Evolutionary conservation across 129 eudicot genomes (phyloP), one percentile per base, ranked within the genome.

Genomic region (Artemisia tridentata): DNA sequence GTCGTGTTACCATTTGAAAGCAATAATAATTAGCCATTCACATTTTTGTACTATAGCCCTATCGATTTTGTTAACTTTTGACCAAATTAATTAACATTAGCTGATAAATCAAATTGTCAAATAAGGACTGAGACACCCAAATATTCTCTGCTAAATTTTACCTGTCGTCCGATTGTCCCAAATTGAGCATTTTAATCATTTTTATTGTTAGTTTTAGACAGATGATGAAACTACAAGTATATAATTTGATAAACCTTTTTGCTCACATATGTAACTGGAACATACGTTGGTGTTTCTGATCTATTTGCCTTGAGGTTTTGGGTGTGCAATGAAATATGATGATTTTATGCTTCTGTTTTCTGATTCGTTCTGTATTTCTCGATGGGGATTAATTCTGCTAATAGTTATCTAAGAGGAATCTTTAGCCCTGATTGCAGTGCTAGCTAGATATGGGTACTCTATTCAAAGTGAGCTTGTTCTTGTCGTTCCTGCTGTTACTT

Each of bases 381-480:
- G 20, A 0, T 74, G 48, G 11, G 56, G 21, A 19, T 16, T 55
- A 55, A 54, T 65, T 29, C 18, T 55, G 51, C 16, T 65, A 8
- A 45, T 9, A 5, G 20, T 19, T 29, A 52, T 69, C 63, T 52
- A 31, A 16, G 27, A 53, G 63, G 50, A 52, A 69, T 16, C 51
- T 52, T 17, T 13, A 51, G 12, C 7, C 48, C 17, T 72, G 3
- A 76, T 71, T 71, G 69, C 71, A 67, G 79, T 21, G 23, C 23
- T 21, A 51, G 64, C 6, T 53, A 50, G 15, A 46, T 15, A 80
- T 74, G 80, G 72, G 76, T 29, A 74, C 50, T 23, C 2, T 41
- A 13, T 50, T 19, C 64, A 74, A 49, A 74, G 27, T 67, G 41
- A 71, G 79, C 80, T 48, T 74, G 68, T 23, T 65, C 63, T 62